Conservation (phyloP, 2,329 filamentous ascomycete genomes). For the Tolypocladium endophyticum region DNA sequence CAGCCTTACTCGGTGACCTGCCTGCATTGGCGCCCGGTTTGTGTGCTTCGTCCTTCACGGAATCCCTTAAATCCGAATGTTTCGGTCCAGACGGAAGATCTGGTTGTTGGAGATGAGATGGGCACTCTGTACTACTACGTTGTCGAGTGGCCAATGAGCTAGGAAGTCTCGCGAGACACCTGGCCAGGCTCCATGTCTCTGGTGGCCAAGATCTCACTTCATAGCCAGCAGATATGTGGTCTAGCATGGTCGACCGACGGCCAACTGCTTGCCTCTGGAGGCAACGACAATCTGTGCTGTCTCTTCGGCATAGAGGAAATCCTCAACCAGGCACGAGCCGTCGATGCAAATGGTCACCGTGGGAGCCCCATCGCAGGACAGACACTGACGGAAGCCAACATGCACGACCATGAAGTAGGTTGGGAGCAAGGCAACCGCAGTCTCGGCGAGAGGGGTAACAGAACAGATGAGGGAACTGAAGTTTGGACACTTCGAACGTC, state of each 20-base stretch:
- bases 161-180: slow-evolving; percentile 50
- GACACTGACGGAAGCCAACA: not conserved
- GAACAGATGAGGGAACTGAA: slow-evolving; percentile 9
- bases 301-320: slow-evolving; percentile 64
- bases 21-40: slow-evolving; percentile 66
- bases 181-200: slow-evolving; percentile 75
- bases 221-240: slow-evolving; percentile 86
- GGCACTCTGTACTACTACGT: slow-evolving; percentile 83
- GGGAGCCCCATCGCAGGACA: not conserved
- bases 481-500: slow-evolving; percentile 17
- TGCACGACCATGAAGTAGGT: not conserved
- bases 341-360: not conserved
- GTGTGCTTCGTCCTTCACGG: slow-evolving; percentile 39
- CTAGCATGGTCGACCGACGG: slow-evolving; percentile 79
- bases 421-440: not conserved
- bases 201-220: slow-evolving; percentile 64
- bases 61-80: slow-evolving; percentile 35
- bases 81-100: slow-evolving; percentile 62
- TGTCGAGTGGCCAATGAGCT: slow-evolving; percentile 68
- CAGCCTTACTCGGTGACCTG: slow-evolving; percentile 68
- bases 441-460: not conserved
- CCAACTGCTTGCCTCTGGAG: slow-evolving; percentile 70
- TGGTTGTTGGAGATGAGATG: slow-evolving; percentile 75
- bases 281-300: slow-evolving; percentile 84
- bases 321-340: slow-evolving; percentile 14